These are phyloP conservation scores for Trametes pubescens DNA, from an alignment of 1,284 basidiomycete species.

Conservation along the genomic window DNA sequence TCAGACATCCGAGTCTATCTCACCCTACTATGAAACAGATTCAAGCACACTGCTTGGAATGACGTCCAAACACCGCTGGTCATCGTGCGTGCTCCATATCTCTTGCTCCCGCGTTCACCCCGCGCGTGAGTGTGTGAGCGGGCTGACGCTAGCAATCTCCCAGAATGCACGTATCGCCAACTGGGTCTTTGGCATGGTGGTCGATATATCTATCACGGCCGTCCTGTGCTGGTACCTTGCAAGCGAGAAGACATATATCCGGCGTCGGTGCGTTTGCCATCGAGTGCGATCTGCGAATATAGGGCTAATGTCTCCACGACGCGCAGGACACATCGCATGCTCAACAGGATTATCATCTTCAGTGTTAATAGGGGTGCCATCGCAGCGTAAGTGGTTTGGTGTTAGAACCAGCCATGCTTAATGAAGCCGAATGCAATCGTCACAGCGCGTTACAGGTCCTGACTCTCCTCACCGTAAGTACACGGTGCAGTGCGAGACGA, in stretches of 20 bases:
- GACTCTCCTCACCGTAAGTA: conserved; percentile 22
- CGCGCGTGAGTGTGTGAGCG: neutral
- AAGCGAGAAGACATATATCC: conserved; percentile 22
- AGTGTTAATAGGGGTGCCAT: conserved; percentile 30
- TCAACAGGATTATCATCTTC: conserved; percentile 31
- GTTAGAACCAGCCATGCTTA: too few species aligned
- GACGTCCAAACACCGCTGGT: neutral
- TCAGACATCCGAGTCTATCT: too few species aligned
- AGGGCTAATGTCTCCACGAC: neutral
- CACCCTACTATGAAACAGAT: neutral
- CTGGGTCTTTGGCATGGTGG: conserved; percentile 26
- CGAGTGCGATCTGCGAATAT: too few species aligned
- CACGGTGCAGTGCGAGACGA: neutral
- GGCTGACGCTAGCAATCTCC: neutral
- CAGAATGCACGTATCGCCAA: conserved; percentile 26
- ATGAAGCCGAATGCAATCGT: neutral
- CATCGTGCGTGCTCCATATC: neutral
- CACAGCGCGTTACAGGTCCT: conserved; percentile 24
- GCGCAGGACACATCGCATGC: conserved; percentile 24
- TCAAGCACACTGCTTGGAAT: conserved; percentile 2
- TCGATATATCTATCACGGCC: conserved; percentile 29
- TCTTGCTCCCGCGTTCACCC: neutral
- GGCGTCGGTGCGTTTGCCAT: neutral
- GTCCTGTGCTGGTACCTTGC: conserved; percentile 30
- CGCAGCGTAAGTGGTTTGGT: conserved; percentile 24